A percentile compares a stretch with the other conserved stretches of the same genome.
Evolutionary conservation across 768 basidiomycete genomes (phyloP).

Genomic region (Phaffia tasmanica): DNA sequence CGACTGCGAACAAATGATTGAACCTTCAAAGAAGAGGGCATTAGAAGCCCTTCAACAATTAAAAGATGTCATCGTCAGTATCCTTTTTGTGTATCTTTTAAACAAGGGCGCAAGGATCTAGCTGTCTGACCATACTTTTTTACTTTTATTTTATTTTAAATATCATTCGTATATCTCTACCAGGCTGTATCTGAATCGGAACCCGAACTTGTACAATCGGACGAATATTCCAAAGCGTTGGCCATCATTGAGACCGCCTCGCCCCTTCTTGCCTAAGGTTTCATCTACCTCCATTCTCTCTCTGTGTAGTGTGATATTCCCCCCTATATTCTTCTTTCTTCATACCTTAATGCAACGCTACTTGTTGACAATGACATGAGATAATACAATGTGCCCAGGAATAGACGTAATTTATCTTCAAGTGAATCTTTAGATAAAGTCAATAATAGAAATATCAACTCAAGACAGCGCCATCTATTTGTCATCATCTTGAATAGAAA

Average conservation of each 20-base stretch:
- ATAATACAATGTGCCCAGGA: too few relatives aligned
- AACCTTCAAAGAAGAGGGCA: conserved; percentile 26
- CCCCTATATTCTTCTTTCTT: not conserved
- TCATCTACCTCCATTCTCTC: conserved; percentile 1
- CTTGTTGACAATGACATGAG: too few relatives aligned
- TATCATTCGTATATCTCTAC: not conserved
- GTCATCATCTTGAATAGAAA: too few relatives aligned
- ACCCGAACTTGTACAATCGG: conserved; percentile 20
- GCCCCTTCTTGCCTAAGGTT: not conserved
- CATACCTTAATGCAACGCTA: not conserved
- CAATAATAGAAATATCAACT: too few relatives aligned
- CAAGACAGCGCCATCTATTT: too few relatives aligned
- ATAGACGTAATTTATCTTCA: too few relatives aligned
- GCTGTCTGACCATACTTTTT: too few relatives aligned
- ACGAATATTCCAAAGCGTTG: conserved; percentile 22
- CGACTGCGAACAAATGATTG: conserved; percentile 29
- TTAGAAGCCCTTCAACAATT: conserved; percentile 26
- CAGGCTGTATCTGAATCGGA: conserved; percentile 22
- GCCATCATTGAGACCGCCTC: not conserved
- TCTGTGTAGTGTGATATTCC: not conserved
- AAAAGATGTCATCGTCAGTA: conserved; percentile 26
- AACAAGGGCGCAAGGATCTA: too few relatives aligned
- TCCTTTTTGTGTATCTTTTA: not conserved
- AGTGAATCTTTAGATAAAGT: too few relatives aligned
- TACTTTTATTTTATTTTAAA: too few relatives aligned